Base-by-base conservation (phyloP, 2,329 filamentous ascomycete genomes). In the Colletotrichum aenigma region DNA sequence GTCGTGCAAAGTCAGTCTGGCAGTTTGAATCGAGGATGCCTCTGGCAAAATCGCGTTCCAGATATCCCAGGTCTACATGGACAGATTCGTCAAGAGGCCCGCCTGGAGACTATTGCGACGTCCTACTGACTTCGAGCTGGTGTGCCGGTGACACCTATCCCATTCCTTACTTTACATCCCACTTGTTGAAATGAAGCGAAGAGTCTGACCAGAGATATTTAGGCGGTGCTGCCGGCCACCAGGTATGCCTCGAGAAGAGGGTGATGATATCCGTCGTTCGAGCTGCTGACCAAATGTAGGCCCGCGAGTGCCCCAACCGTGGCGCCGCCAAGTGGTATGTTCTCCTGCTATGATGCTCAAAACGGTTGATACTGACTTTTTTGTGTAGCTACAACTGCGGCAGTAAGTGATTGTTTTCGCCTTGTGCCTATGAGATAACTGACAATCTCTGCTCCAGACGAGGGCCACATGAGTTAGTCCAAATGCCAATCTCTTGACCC, bases 251-350 rank as follows among this genome's bases (percentile, higher is more conserved):
- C 28, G 16, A 26, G 43, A 75, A 48, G 43, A 6, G 60, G 32
- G 24, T 61, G 58, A 36, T 38, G 26, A 58, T 34, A 18, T 32
- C 38, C 24, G 61, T 16, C 55, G 7, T 71, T 34, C 56, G 58
- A 60, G 36, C n/a, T 76, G 79, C 79, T 81, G 75, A 83, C 82
- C 80, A 71, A 83, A 72, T 36, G 38, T 79, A 95, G 94, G 94
- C 94, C 82, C 94, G 94, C 82, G 94, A 96, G 83, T 97, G 95
- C 91, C 95, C 95, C 82, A 95, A 93, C 90, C 94, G 94, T 88
- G 94, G 94, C 81, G 93, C 93, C 81, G 92, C 94, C 81, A 96
- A 95, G 87, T 96, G 94, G 94, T 96, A 88, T 85, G 92, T 86
- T 70, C 52, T 24, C 43, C 55, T 38, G 24, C 38, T 48, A 78